phyloP scores from a whole-genome alignment of 202 grass and related monocot species.

The Schoenoplectus tabernaemontani region DNA sequence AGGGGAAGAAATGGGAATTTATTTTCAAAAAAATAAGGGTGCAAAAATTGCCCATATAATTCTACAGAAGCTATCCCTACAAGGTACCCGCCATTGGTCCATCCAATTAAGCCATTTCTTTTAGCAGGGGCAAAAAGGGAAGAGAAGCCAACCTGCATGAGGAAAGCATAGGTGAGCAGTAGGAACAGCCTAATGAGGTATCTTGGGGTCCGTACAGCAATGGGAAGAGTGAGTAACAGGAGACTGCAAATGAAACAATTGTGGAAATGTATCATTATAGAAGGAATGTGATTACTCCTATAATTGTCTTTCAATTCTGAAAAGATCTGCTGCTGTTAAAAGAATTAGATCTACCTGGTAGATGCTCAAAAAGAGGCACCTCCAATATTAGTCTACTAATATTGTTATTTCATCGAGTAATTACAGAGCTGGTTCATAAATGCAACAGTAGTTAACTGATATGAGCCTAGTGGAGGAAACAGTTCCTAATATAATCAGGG shows the following conservation, averaged over 20 bases:
- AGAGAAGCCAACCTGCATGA: constrained; percentile 73
- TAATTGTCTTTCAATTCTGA: neutral
- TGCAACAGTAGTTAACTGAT: neutral
- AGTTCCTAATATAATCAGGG: neutral
- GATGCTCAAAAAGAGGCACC: neutral
- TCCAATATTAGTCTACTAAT: neutral
- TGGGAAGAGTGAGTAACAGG: constrained; percentile 80
- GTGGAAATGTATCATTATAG: neutral
- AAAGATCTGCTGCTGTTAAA: neutral
- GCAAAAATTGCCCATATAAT: constrained; percentile 53
- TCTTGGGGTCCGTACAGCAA: constrained; percentile 70
- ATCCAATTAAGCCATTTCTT: constrained; percentile 44
- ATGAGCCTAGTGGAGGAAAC: neutral
- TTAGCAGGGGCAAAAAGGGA: constrained; percentile 34
- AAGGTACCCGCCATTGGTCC: constrained; percentile 42
- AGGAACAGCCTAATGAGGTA: constrained; percentile 64
- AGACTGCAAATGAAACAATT: constrained; percentile 52
- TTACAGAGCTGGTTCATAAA: neutral
- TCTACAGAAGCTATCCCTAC: constrained; percentile 51
- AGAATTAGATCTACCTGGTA: neutral
- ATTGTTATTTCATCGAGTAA: neutral
- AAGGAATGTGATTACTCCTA: neutral
- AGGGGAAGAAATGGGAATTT: constrained; percentile 78
- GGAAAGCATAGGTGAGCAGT: constrained; percentile 36
- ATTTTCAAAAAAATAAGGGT: constrained; percentile 45